Base-by-base conservation (phyloP, 2,329 filamentous ascomycete genomes). In the Penicillium sp. region DNA sequence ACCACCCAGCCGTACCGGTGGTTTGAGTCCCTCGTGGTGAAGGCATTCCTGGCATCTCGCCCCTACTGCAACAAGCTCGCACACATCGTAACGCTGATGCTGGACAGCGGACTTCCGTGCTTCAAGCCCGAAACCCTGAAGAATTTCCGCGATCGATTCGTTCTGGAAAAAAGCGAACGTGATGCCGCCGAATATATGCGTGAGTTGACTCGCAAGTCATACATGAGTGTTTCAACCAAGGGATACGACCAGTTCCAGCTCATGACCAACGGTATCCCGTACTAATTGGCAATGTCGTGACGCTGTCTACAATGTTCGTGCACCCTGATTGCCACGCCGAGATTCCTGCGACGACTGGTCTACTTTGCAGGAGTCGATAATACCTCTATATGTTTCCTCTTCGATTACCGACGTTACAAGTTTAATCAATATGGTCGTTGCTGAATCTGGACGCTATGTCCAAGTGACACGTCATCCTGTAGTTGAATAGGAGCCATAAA, bases 201-300 rank as follows among this genome's bases (percentile, higher is more conserved):
- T 58, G 88, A 87, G 46, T 74, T 97, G 61, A 86, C 96, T 64
- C 85, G 84, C 75, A 94, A 86, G 78, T 96, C 90, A 66, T 88
- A 93, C 63, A 81, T 84, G 49, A 96, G 88, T 72, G 88, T 93
- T 66, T 90, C 86, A 48, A 99, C 93, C 1, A 90, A 88, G 56
- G 86, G 91, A 41, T 99, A 99, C 68, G 94, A 99, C 73, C 88
- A 95, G 69, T 99, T 96, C 77, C 93, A 99, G 76, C 75, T 96
- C 62, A 74, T 96, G 71, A 97, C 93, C 29, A 97, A 98, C 66
- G 93, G 91, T 5, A 98, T 98, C 68, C 93, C 93, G 32, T 97
- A 94, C 66, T 95, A 78, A 57, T 39, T 39, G 29, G 36, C 2
- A 32, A 11, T 8, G 29, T 7, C 29, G 7, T 11, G 29, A 32